Base-by-base conservation (phyloP, 73 alveolate species). In the Halteria grandinella region DNA sequence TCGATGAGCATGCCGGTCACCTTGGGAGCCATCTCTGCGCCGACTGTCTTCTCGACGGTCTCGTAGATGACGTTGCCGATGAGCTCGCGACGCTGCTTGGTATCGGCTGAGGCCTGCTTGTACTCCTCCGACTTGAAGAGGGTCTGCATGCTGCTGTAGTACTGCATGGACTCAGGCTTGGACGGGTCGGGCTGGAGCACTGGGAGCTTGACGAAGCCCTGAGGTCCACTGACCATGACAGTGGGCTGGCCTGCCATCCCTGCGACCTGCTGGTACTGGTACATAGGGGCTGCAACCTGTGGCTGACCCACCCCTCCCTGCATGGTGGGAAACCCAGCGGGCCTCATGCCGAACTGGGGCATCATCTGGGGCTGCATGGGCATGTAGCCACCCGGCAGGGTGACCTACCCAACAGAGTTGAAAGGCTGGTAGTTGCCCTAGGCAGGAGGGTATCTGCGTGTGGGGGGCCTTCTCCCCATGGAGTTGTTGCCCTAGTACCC, bases 1-100 rank as follows among this genome's bases (percentile, higher is more conserved):
- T 76, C 90, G 40, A 75, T 63, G 23, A 85, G 55, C 97, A 91
- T 91, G n/a, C 97, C 97, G 14, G 97, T 91, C 25, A 91, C 79
- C 84, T 91, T 91, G 12, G 94, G 95, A 7, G 97, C 97, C 39
- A 73, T 79, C 0, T 79, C 88, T 37, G 53, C 79, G 55, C 93
- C 92, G 12, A 77, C 70, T 15, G 34, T 39, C 62, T 75, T 80
- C 69, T 87, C 91, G 39, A 89, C 94, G 37, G 58, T 44, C 55
- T 88, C 93, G 81, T 72, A 91, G 71, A 89, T 89, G 51, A 50
- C 78, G 64, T 89, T 94, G 14, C 98, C 96, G 28, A 74, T 74
- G 51, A 36, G 15, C 20, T 73, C 75, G 37, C 55, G 55, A 60
- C 53, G 43, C 69, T 41, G 43, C 37, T 20, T 1, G 4, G 11